Percentiles rank a stretch among this genome's conserved stretches.
These are phyloP conservation scores for Ascochyta viciae-villosae DNA, from an alignment of 2,329 filamentous ascomycete genomes.

Conservation along the genomic window DNA sequence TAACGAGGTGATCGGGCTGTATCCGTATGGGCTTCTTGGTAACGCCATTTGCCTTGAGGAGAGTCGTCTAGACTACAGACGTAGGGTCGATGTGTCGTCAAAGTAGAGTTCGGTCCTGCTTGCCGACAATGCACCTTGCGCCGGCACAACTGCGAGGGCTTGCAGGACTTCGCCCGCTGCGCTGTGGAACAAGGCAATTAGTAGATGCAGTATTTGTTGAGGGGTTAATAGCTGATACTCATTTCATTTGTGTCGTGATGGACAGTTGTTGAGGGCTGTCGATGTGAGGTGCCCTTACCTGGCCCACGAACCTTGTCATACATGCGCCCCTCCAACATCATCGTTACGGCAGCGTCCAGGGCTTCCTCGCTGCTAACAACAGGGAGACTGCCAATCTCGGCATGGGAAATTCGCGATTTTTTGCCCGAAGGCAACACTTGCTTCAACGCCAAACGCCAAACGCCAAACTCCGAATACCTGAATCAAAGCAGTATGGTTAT, in stretches of 20 bases:
- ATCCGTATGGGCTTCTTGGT: not conserved
- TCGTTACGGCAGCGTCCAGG: not conserved
- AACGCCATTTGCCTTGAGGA: not conserved
- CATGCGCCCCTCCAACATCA: conserved; percentile 6
- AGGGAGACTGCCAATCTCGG: conserved; percentile 1
- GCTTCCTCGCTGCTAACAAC: conserved; percentile 6
- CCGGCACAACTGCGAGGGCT: conserved; percentile 7
- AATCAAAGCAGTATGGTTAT: not conserved
- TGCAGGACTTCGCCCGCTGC: conserved; percentile 1
- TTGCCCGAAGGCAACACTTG: not conserved
- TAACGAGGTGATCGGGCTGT: not conserved
- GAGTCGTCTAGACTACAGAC: not conserved
- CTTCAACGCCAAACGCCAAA: not conserved
- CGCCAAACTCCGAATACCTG: no score
- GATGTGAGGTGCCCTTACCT: conserved; percentile 13
- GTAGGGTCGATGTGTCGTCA: not conserved
- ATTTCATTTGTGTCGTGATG: conserved; percentile 8
- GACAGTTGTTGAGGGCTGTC: conserved; percentile 1
- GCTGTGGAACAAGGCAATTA: conserved; percentile 6
- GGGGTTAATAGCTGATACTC: conserved; percentile 3
- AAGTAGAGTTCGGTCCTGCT: conserved; percentile 12
- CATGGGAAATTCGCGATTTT: not conserved
- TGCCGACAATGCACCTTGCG: conserved; percentile 9
- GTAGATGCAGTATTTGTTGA: conserved; percentile 8
- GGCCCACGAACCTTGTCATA: conserved; percentile 7